Conservation (phyloP, 2,329 filamentous ascomycete species). For the Fusarium paranaense region DNA sequence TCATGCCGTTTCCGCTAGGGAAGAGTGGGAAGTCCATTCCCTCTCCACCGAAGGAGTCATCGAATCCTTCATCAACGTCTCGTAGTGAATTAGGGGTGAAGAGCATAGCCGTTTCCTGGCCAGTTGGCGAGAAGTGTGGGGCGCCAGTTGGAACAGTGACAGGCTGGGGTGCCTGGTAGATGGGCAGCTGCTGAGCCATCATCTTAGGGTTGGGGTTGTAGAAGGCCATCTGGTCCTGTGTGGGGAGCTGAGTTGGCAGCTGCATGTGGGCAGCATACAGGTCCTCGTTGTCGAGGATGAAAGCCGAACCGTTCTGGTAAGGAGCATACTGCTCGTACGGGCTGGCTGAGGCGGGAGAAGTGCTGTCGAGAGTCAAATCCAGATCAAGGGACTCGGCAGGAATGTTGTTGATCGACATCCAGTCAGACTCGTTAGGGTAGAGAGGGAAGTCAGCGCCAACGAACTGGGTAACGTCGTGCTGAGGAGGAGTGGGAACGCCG, state of each 20-base stretch:
- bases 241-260: constrained; percentile 62
- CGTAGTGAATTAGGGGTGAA: constrained; percentile 73
- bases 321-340: constrained; percentile 66
- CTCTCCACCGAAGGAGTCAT: constrained; percentile 61
- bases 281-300: constrained; percentile 71
- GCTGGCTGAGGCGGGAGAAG: constrained; percentile 52
- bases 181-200: constrained; percentile 56
- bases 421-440: constrained; percentile 62
- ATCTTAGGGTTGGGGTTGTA: constrained; percentile 55
- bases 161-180: constrained; percentile 44
- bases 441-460: constrained; percentile 60
- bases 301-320: constrained; percentile 71
- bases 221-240: constrained; percentile 50
- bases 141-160: constrained; percentile 41
- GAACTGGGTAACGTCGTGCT: constrained; percentile 55
- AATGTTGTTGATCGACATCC: constrained; percentile 51
- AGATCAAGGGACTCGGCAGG: constrained; percentile 53
- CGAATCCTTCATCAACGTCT: constrained; percentile 74
- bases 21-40: constrained; percentile 76
- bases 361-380: constrained; percentile 53
- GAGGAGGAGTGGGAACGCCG: constrained; percentile 68
- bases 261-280: constrained; percentile 70
- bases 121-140: constrained; percentile 75
- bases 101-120: constrained; percentile 76
- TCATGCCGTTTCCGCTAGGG: constrained; percentile 50